Evolutionary conservation across 106 monocot genomes (phyloP), one percentile per base, ranked within the genome.

Genomic region (Chionographis japonica): DNA sequence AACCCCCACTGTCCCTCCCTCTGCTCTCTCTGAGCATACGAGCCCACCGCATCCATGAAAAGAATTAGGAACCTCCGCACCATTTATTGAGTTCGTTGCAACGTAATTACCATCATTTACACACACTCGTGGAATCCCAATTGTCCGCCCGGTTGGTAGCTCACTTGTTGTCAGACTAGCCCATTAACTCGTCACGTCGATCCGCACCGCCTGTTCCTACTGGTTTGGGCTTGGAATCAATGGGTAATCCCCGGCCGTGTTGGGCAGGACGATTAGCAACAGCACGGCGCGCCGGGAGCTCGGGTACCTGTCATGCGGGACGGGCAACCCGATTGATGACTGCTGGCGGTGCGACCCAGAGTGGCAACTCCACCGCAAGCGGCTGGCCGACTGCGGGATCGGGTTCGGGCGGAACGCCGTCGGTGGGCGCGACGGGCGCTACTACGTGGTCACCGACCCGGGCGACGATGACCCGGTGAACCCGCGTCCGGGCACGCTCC

Each of bases 311-410:
- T 74, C 85, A 6, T 86, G 86, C 61, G 78, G 78, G 18, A 81
- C 78, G 0, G 86, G 86, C n/a, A 86, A 86, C 72, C 78, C 86
- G 37, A 78, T 86, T 35, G 86, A 86, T 50, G 86, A 86, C 72
- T 86, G 86, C 72, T 86, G 86, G 86, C 86, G 86, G 6, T 86
- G 86, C 74, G 86, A 86, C 58, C 68, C 74, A 9, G 50, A 78
- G 10, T 86, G 85, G 85, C 54, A 78, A 40, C 40, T 3, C 2
- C 63, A 81, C 81, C 78, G 86, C 62, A 78, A 78, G 81, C 66
- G 78, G 15, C 72, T 86, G n/a, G 86, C 86, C 2, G 86, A 86
- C 71, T 86, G 86, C 56, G 78, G 77, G 55, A 86, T 86, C 35
- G 86, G 86, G 2, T 86, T 86, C 54, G 86, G 86, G 17, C 86